These are phyloP conservation scores for Leishmania tarentolae DNA, from an alignment of 208 protist species.

Conservation along the genomic window DNA sequence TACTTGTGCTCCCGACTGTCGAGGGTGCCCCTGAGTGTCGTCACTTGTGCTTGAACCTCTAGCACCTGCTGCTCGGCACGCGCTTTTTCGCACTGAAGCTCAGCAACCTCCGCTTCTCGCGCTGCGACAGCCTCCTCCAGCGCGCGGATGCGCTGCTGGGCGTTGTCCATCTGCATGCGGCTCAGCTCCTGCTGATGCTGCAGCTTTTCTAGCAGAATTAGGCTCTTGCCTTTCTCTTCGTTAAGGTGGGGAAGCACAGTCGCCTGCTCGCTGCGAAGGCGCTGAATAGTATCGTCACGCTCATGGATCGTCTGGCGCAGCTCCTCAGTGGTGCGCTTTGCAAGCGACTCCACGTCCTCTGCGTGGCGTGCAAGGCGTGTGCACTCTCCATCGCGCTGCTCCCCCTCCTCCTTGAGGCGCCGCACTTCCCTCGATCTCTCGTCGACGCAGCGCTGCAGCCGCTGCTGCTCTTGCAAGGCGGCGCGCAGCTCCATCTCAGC, in stretches of 20 bases:
- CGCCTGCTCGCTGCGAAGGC: constrained; percentile 53
- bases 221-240: constrained; percentile 43
- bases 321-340: constrained; percentile 50
- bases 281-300: constrained; percentile 49
- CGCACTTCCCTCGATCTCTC: constrained; percentile 36
- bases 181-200: constrained; percentile 49
- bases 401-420: constrained; percentile 27
- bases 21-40: constrained; percentile 28
- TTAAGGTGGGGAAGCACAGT: constrained; percentile 42
- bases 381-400: constrained; percentile 48
- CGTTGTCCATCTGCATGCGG: constrained; percentile 25
- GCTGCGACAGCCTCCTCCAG: constrained; percentile 25
- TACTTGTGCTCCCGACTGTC: constrained; percentile 47
- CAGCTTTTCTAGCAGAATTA: constrained; percentile 59
- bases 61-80: constrained; percentile 21
- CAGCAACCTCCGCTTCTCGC: constrained; percentile 23
- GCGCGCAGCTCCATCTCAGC: constrained; percentile 13
- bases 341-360: constrained; percentile 60
- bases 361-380: constrained; percentile 47
- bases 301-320: constrained; percentile 37
- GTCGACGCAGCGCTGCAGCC: constrained; percentile 36
- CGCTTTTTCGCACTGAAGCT: constrained; percentile 23
- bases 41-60: constrained; percentile 19
- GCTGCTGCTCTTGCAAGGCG: constrained; percentile 33
- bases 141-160: constrained; percentile 31